phyloP scores from a whole-genome alignment of 768 basidiomycete genomes.

The Chiua virens region DNA sequence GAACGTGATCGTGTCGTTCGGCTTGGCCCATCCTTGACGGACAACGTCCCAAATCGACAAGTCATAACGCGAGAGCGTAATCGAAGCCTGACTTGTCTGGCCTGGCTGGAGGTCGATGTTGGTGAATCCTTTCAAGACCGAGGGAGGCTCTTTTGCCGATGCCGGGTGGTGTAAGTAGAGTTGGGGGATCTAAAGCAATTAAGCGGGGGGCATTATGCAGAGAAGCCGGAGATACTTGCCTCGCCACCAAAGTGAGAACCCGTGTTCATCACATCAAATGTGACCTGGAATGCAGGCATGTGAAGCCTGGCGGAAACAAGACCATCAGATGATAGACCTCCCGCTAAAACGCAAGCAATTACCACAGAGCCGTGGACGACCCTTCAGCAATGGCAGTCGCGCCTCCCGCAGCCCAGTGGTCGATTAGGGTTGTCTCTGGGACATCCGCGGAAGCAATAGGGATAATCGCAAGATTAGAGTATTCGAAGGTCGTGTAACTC shows the following conservation, averaged over 20 bases:
- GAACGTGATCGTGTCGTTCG: conserved; percentile 60
- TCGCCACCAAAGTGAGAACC: conserved; percentile 66
- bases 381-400: conserved; percentile 56
- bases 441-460: conserved; percentile 39
- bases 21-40: conserved; percentile 73
- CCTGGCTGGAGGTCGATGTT: conserved; percentile 52
- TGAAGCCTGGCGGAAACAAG: conserved; percentile 50
- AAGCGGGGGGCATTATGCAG: neutral
- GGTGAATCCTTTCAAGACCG: conserved; percentile 68
- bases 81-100: conserved; percentile 44
- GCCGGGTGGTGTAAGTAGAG: conserved; percentile 70
- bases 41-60: conserved; percentile 75
- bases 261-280: conserved; percentile 65
- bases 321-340: neutral
- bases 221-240: conserved; percentile 35
- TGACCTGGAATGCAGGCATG: conserved; percentile 58
- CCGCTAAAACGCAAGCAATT: neutral
- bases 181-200: conserved; percentile 59
- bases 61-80: conserved; percentile 68
- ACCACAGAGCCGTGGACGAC: conserved; percentile 63
- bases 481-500: conserved; percentile 81
- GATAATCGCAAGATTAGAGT: conserved; percentile 54
- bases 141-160: conserved; percentile 68
- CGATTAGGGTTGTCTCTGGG: conserved; percentile 32
- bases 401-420: conserved; percentile 59